These are phyloP conservation scores for Trichoderma aggressivum DNA, from an alignment of 2,329 filamentous ascomycete species.

Conservation along the genomic window DNA sequence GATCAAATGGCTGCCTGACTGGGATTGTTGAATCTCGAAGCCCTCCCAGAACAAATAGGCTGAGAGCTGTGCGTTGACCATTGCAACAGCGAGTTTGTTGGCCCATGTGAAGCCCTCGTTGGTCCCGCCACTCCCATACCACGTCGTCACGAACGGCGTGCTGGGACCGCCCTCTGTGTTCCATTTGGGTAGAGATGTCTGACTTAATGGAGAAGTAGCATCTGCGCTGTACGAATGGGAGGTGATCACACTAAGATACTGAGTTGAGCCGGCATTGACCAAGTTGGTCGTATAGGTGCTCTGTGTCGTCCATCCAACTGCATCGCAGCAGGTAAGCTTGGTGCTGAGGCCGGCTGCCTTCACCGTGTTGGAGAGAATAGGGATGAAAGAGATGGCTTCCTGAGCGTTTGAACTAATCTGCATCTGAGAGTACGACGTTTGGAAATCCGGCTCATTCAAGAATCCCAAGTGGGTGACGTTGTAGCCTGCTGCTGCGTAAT, in stretches of 20 bases:
- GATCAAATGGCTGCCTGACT: constrained; percentile 2
- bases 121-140: neutral
- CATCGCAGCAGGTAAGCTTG: constrained; percentile 7
- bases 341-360: constrained; percentile 1
- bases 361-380: neutral
- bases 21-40: constrained; percentile 5
- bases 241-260: neutral
- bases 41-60: constrained; percentile 7
- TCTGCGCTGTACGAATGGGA: constrained; percentile 9
- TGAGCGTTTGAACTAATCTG: constrained; percentile 8
- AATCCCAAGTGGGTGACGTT: constrained; percentile 8
- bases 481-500: neutral
- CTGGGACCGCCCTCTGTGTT: constrained; percentile 7
- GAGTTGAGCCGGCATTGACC: constrained; percentile 2
- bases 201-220: neutral
- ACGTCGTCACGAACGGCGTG: neutral
- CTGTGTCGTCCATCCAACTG: neutral
- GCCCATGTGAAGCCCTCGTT: constrained; percentile 12
- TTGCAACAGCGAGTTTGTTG: constrained; percentile 2
- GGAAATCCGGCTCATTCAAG: constrained; percentile 2
- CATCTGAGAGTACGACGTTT: constrained; percentile 6
- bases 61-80: constrained; percentile 3
- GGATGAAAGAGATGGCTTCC: constrained; percentile 7
- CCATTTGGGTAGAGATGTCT: constrained; percentile 4
- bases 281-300: constrained; percentile 9